Evolutionary conservation across 2,329 filamentous ascomycete genomes (phyloP).

Genomic region (Fusarium mangiferae): DNA sequence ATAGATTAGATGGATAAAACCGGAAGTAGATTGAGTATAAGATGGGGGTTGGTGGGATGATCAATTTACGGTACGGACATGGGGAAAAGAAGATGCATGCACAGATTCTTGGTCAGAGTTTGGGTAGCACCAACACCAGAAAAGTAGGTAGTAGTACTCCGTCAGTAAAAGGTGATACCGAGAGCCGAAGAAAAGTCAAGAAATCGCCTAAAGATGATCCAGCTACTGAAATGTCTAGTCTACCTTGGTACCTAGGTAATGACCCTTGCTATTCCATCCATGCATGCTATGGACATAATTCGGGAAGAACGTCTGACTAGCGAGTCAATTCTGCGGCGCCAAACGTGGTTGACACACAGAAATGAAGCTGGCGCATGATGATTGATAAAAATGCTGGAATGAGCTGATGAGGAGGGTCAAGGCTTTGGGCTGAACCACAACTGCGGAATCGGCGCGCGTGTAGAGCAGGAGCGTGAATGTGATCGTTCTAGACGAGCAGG

Average conservation of each 20-base stretch:
- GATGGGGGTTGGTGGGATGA: constrained; percentile 9
- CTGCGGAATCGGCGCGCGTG: constrained; percentile 20
- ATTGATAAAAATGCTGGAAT: not conserved
- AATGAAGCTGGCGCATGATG: constrained; percentile 13
- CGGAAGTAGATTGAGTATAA: not conserved
- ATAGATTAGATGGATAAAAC: constrained; percentile 23
- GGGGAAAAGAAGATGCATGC: not conserved
- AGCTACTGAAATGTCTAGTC: not conserved
- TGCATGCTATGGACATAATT: not conserved
- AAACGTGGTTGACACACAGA: constrained; percentile 2
- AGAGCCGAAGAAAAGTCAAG: constrained; percentile 11
- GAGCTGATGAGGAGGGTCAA: constrained; percentile 3
- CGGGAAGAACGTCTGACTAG: not conserved
- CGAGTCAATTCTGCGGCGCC: constrained; percentile 10
- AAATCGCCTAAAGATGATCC: not conserved
- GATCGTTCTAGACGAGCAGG: not conserved
- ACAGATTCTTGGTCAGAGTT: not conserved
- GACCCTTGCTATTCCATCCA: constrained; percentile 9
- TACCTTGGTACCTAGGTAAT: not conserved
- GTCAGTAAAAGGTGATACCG: constrained; percentile 1
- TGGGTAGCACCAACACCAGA: constrained; percentile 11
- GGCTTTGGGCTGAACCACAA: constrained; percentile 8
- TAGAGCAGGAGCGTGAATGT: not conserved
- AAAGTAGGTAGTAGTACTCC: not conserved
- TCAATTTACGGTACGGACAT: constrained; percentile 10